Percentiles rank a stretch among this genome's conserved stretches.
phyloP scores from a whole-genome alignment of 108 stramenopile species.

The Seminavis robusta region DNA sequence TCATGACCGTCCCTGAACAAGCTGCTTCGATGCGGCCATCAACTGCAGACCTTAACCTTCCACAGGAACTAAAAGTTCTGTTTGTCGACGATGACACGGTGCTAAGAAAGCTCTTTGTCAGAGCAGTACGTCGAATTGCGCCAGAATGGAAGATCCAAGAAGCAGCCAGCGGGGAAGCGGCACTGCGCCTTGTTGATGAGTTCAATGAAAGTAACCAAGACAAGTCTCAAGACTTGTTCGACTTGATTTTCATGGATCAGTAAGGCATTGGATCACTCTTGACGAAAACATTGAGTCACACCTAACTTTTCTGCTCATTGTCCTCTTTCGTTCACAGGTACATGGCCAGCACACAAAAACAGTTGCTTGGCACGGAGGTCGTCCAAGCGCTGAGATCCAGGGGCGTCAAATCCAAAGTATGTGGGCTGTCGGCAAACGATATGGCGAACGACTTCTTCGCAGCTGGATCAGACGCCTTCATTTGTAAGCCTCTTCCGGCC shows the following conservation, averaged over 20 bases:
- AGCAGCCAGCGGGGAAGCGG: slow-evolving; percentile 23
- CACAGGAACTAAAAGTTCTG: slow-evolving; percentile 8
- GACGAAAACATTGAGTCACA: too few relatives aligned
- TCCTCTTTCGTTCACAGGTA: slow-evolving; percentile 16
- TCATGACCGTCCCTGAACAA: too few relatives aligned
- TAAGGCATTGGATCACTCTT: too few relatives aligned
- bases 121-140: not conserved
- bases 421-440: slow-evolving; percentile 16
- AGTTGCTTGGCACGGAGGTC: slow-evolving; percentile 19
- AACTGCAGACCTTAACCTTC: not conserved
- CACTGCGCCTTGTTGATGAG: slow-evolving; percentile 4
- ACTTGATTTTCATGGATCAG: too few relatives aligned
- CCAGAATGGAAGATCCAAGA: slow-evolving; percentile 14
- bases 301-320: too few relatives aligned
- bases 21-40: too few relatives aligned
- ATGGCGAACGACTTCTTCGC: not conserved
- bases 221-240: not conserved
- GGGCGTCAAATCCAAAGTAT: not conserved
- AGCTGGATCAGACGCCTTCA: slow-evolving; percentile 13
- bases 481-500: slow-evolving; percentile 11
- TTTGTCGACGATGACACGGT: slow-evolving; percentile 20
- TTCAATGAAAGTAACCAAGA: not conserved
- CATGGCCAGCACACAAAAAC: slow-evolving; percentile 13
- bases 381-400: not conserved
- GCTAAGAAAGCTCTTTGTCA: slow-evolving; percentile 10